phyloP scores from a whole-genome alignment of 169 alveolate genomes.

The Plasmodium chabaudi region DNA sequence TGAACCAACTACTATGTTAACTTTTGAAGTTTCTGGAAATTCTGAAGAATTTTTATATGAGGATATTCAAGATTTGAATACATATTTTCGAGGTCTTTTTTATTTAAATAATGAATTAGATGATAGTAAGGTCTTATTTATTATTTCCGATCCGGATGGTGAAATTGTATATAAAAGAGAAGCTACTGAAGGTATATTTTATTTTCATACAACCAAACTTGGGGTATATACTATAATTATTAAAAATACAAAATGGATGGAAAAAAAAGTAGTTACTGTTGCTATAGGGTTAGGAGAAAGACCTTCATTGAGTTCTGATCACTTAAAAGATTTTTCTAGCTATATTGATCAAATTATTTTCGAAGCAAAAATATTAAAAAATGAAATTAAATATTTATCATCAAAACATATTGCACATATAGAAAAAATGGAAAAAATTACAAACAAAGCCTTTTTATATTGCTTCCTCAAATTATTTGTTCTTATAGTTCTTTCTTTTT shows the following conservation, averaged over 20 bases:
- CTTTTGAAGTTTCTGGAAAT: conserved; percentile 66
- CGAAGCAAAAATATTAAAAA: conserved; percentile 63
- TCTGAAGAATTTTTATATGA: conserved; percentile 69
- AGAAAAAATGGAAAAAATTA: conserved; percentile 68
- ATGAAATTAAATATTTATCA: conserved; percentile 70
- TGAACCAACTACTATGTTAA: conserved; percentile 65
- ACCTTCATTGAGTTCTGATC: conserved; percentile 61
- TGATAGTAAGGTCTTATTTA: conserved; percentile 36
- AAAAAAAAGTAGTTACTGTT: conserved; percentile 53
- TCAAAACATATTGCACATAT: conserved; percentile 66
- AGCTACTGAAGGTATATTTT: conserved; percentile 70
- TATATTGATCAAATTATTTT: conserved; percentile 51
- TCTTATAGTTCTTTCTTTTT: conserved; percentile 53
- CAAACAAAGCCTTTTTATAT: conserved; percentile 69
- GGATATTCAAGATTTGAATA: conserved; percentile 11
- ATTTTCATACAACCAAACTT: conserved; percentile 57
- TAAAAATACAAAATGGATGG: conserved; percentile 67
- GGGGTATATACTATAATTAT: conserved; percentile 53
- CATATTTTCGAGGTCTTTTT: conserved; percentile 71
- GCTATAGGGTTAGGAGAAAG: conserved; percentile 73
- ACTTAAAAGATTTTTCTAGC: conserved; percentile 59
- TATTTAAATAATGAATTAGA: conserved; percentile 63
- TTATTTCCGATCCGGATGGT: conserved; percentile 67
- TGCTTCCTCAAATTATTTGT: conserved; percentile 71
- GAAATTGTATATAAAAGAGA: conserved; percentile 38